Evolutionary conservation across 2,329 filamentous ascomycete genomes (phyloP).

Genomic region (Berkeleyomyces rouxiae): DNA sequence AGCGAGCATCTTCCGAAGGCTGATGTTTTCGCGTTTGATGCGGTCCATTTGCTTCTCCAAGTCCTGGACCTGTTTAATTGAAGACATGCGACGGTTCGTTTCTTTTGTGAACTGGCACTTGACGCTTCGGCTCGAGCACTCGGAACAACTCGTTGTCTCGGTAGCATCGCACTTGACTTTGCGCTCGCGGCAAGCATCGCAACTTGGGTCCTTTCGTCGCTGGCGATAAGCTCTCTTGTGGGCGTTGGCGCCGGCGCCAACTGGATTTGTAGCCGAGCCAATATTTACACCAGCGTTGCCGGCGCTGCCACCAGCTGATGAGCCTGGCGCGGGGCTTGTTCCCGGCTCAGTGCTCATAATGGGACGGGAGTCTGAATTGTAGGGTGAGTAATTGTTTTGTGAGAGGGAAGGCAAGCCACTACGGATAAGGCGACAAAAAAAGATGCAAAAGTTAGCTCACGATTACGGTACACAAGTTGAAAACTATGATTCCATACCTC

Average conservation of each 20-base stretch:
- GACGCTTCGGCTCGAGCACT: slow-evolving; percentile 90
- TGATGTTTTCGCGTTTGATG: slow-evolving; percentile 63
- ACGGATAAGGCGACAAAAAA: not conserved
- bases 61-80: slow-evolving; percentile 97
- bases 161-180: slow-evolving; percentile 89
- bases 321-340: slow-evolving; percentile 10
- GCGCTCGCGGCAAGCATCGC: slow-evolving; percentile 83
- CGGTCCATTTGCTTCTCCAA: slow-evolving; percentile 78
- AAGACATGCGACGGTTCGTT: slow-evolving; percentile 96
- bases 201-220: slow-evolving; percentile 88
- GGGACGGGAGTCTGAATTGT: slow-evolving; percentile 6
- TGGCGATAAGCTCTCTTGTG: slow-evolving; percentile 93
- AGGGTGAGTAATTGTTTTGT: slow-evolving; percentile 6
- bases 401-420: slow-evolving; percentile 1
- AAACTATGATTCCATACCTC: slow-evolving; percentile 2
- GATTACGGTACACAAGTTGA: not conserved
- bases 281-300: not conserved
- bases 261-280: not conserved
- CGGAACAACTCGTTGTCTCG: slow-evolving; percentile 87
- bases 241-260: slow-evolving; percentile 19
- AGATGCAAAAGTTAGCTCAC: not conserved
- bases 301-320: slow-evolving; percentile 1
- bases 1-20: slow-evolving; percentile 48
- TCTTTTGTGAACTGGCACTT: slow-evolving; percentile 99
- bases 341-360: slow-evolving; percentile 9